phyloP scores from a whole-genome alignment of 805 yeast genomes.

The Vanderwaltozyma tropicalis region DNA sequence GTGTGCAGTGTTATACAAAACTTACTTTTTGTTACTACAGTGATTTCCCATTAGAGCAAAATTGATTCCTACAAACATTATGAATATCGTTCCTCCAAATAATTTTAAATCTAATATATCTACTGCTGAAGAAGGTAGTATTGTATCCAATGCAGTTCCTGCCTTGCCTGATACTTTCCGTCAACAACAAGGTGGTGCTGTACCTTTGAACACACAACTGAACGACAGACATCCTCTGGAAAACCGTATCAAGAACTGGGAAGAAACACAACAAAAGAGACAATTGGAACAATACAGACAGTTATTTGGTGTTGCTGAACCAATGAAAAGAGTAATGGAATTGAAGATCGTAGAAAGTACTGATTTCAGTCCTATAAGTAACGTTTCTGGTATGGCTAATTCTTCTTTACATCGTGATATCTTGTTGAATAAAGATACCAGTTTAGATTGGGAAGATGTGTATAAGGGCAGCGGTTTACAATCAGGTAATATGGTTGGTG shows the following conservation, averaged over 20 bases:
- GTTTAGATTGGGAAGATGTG: slow-evolving; percentile 90
- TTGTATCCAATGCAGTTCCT: slow-evolving; percentile 54
- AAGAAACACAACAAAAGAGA: slow-evolving; percentile 55
- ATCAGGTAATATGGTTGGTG: slow-evolving; percentile 32
- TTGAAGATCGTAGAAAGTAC: slow-evolving; percentile 57
- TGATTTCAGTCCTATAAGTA: slow-evolving; percentile 55
- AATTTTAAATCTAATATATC: slow-evolving; percentile 38
- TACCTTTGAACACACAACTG: slow-evolving; percentile 43
- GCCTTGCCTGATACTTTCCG: slow-evolving; percentile 61
- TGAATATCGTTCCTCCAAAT: slow-evolving; percentile 47
- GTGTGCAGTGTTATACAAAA: no score
- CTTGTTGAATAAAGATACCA: slow-evolving; percentile 61
- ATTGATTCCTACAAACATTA: slow-evolving; percentile 1
- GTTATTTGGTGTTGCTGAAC: slow-evolving; percentile 86
- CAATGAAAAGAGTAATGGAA: slow-evolving; percentile 88
- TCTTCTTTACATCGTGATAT: slow-evolving; percentile 60
- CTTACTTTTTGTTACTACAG: no score
- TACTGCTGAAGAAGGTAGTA: slow-evolving; percentile 40
- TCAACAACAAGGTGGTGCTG: slow-evolving; percentile 52
- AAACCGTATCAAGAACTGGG: slow-evolving; percentile 68
- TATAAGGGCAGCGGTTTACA: slow-evolving; percentile 38
- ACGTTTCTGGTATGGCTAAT: slow-evolving; percentile 28
- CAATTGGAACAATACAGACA: slow-evolving; percentile 72
- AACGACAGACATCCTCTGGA: slow-evolving; percentile 84
- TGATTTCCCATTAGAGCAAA: no score